Evolutionary conservation across 768 basidiomycete species (phyloP).

Genomic region (Strobilomyces confusus): DNA sequence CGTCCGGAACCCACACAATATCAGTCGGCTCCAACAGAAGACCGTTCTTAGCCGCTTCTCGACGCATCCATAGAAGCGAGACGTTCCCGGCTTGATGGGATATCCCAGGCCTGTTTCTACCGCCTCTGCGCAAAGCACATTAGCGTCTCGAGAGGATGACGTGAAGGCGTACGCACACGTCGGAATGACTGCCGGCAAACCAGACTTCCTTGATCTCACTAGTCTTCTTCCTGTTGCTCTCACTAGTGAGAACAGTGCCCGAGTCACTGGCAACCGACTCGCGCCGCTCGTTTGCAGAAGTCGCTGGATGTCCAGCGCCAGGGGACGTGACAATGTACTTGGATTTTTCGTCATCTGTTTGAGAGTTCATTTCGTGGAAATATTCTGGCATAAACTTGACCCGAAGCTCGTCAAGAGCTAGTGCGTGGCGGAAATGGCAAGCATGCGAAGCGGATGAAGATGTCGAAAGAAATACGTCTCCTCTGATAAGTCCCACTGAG

Average conservation of each 20-base stretch:
- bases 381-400: slow-evolving; percentile 50
- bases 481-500: slow-evolving; percentile 5
- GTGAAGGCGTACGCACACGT: slow-evolving; percentile 22
- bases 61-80: slow-evolving; percentile 33
- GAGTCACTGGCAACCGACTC: not conserved
- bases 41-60: slow-evolving; percentile 26
- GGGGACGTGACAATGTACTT: slow-evolving; percentile 8
- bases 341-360: slow-evolving; percentile 12
- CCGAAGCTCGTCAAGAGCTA: slow-evolving; percentile 14
- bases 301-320: not conserved
- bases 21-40: slow-evolving; percentile 26
- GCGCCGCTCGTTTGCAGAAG: not conserved
- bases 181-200: slow-evolving; percentile 50
- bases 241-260: not conserved
- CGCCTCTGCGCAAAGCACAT: slow-evolving; percentile 15
- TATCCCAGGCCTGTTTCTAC: slow-evolving; percentile 20
- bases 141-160: not conserved
- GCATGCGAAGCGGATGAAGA: slow-evolving; percentile 3
- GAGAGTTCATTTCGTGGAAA: slow-evolving; percentile 24
- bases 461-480: slow-evolving; percentile 7
- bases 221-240: not conserved
- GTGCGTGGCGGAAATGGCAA: slow-evolving; percentile 14
- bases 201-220: slow-evolving; percentile 58
- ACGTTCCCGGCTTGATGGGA: slow-evolving; percentile 23
- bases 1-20: slow-evolving; percentile 27